A percentile compares a stretch with the other conserved stretches of the same genome.
Conservation (phyloP, 140 eudicot species). For the Flaveria floridana region DNA sequence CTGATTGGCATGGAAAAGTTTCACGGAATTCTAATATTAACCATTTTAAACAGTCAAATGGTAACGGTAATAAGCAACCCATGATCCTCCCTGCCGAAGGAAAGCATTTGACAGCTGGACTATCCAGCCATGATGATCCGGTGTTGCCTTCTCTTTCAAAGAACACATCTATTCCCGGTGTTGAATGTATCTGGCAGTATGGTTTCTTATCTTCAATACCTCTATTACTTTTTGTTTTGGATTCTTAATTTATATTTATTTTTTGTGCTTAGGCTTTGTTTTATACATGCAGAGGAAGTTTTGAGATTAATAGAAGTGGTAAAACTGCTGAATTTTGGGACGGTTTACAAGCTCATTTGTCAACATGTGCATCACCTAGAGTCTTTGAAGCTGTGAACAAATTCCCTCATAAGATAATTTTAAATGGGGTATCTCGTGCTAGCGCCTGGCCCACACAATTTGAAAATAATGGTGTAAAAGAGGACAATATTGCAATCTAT, state of each 20-base stretch:
- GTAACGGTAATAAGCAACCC: constrained; percentile 39
- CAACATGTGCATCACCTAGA: constrained; percentile 71
- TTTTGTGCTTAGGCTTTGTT: constrained; percentile 10
- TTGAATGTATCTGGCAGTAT: constrained; percentile 86
- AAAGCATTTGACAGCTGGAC: constrained; percentile 34
- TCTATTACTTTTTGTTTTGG: neutral
- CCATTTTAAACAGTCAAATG: constrained; percentile 44
- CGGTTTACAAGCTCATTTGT: constrained; percentile 92
- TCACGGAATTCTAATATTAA: constrained; percentile 31
- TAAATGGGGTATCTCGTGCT: constrained; percentile 71
- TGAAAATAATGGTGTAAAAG: constrained; percentile 63
- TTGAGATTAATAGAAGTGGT: constrained; percentile 69
- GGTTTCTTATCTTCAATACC: constrained; percentile 31
- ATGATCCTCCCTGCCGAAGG: constrained; percentile 30
- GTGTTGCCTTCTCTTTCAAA: constrained; percentile 38
- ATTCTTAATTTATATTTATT: neutral
- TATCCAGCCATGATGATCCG: constrained; percentile 33
- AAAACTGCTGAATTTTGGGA: constrained; percentile 51
- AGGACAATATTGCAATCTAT: constrained; percentile 74
- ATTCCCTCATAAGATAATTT: constrained; percentile 47
- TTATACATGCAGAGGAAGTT: constrained; percentile 61
- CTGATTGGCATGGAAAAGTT: constrained; percentile 36
- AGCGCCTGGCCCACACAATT: constrained; percentile 86
- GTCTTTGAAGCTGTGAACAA: constrained; percentile 65
- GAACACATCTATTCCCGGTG: constrained; percentile 67